phyloP scores from a whole-genome alignment of 139 green algal species.

The Eudorina sp. region DNA sequence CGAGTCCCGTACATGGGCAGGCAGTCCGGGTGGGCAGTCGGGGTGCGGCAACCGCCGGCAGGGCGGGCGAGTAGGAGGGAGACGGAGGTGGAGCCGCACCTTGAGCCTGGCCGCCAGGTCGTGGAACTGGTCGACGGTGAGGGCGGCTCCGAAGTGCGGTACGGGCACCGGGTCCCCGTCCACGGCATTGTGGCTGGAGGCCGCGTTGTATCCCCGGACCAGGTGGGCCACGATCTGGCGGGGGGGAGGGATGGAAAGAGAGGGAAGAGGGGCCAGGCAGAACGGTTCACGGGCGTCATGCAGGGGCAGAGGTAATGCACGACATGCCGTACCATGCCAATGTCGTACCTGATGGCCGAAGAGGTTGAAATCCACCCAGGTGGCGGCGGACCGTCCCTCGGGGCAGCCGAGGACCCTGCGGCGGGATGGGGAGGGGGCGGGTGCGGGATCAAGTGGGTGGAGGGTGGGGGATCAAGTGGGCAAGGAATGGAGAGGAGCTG shows the following conservation, averaged over 20 bases:
- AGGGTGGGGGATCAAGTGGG: background rate
- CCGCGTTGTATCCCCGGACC: constrained; percentile 77
- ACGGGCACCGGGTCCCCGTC: constrained; percentile 91
- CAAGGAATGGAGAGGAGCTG: background rate
- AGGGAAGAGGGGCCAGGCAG: no score
- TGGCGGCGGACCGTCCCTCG: constrained; percentile 74
- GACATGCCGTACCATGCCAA: no score
- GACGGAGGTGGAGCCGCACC: background rate
- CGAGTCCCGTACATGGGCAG: no score
- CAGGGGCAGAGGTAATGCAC: no score
- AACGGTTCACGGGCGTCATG: no score
- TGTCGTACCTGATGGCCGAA: constrained; percentile 82
- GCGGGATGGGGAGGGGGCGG: no score
- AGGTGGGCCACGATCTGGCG: constrained; percentile 82
- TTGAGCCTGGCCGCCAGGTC: constrained; percentile 61
- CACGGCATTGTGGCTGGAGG: constrained; percentile 62
- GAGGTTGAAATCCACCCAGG: constrained; percentile 86
- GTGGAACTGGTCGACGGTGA: constrained; percentile 82
- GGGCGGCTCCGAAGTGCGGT: constrained; percentile 85
- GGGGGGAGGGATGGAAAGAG: no score
- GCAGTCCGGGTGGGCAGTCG: no score
- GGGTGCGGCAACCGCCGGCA: no score
- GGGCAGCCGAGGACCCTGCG: constrained; percentile 72
- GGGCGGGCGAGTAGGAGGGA: no score
- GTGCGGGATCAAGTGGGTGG: no score